Percentiles rank a stretch among this genome's conserved stretches.
Conservation (phyloP, 805 yeast species). For the Lipomyces yamadae region DNA sequence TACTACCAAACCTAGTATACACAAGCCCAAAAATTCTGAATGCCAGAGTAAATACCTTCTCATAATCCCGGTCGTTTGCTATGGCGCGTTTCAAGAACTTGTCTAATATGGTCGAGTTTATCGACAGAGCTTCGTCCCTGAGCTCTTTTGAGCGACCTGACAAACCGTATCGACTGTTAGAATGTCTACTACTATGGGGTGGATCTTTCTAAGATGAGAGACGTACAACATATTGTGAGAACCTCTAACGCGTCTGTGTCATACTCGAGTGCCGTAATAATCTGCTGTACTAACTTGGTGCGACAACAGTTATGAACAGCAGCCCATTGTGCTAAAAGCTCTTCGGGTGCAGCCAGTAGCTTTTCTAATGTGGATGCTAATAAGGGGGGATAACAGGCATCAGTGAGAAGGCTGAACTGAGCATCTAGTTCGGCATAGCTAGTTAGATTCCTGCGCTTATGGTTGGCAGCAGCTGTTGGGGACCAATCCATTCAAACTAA, state of each 20-base stretch:
- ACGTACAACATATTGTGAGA: constrained; percentile 7
- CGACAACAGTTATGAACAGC: constrained; percentile 10
- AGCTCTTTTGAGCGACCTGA: constrained; percentile 3
- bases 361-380: neutral
- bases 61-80: neutral
- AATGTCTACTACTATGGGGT: neutral
- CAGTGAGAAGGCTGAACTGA: neutral
- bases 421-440: neutral
- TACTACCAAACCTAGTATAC: constrained; percentile 1
- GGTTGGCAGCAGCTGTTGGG: neutral
- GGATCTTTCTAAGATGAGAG: neutral
- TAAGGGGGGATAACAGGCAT: neutral
- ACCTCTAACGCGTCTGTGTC: constrained; percentile 13
- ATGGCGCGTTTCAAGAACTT: neutral
- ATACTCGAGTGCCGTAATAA: neutral
- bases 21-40: neutral
- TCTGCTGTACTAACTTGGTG: neutral
- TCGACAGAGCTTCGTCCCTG: neutral
- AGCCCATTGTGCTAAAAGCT: constrained; percentile 7
- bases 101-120: neutral
- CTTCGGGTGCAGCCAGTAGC: neutral
- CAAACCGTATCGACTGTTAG: neutral
- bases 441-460: neutral
- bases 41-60: constrained; percentile 2
- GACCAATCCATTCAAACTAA: neutral